Conservation (phyloP, 164 flowering plant genomes). For the Santalum album region DNA sequence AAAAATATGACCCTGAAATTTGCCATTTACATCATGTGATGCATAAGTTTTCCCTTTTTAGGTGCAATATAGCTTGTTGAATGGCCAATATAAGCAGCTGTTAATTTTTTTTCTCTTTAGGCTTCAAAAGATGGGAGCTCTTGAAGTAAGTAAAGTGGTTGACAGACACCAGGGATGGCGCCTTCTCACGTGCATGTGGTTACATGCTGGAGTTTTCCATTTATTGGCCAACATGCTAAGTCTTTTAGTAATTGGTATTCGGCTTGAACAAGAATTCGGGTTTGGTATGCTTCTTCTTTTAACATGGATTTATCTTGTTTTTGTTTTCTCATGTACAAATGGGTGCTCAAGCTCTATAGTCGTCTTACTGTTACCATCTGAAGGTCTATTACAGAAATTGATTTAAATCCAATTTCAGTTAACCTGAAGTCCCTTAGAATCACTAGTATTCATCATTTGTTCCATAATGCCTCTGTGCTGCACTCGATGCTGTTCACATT, state of each 20-base stretch:
- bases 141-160: conserved; percentile 45
- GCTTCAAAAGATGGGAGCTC: conserved; percentile 59
- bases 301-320: neutral
- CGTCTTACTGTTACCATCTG: too few species aligned
- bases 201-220: conserved; percentile 70
- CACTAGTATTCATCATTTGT: too few species aligned
- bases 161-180: conserved; percentile 50
- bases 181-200: conserved; percentile 53
- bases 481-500: neutral
- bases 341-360: too few species aligned
- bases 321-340: neutral
- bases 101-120: conserved; percentile 19
- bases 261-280: conserved; percentile 64
- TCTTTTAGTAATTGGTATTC: conserved; percentile 54
- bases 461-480: neutral
- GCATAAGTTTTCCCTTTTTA: neutral
- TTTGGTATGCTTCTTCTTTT: conserved; percentile 37
- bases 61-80: neutral
- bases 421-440: too few species aligned
- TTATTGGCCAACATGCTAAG: conserved; percentile 59
- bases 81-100: neutral
- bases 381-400: too few species aligned
- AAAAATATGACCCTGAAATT: too few species aligned
- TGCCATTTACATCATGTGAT: neutral
- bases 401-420: too few species aligned